Conservation (phyloP, 1,284 basidiomycete genomes). For the Melampsora americana region DNA sequence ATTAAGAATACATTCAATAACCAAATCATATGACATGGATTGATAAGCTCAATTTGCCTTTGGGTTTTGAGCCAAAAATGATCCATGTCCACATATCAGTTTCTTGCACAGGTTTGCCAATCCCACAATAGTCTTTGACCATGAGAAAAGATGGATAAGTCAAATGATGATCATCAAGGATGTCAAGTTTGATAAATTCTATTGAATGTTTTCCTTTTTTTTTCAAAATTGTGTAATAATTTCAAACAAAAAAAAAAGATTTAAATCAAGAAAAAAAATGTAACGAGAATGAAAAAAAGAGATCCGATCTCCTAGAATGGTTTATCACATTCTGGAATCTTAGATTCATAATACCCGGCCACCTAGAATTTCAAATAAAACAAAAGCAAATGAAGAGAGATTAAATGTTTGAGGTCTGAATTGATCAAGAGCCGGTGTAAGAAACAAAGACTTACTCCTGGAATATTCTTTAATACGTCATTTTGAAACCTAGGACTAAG, state of each 20-base stretch:
- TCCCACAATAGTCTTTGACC: too few species aligned
- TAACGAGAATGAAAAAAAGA: not conserved
- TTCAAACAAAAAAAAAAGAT: not conserved
- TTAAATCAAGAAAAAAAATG: not conserved
- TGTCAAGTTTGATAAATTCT: too few species aligned
- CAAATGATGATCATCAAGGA: too few species aligned
- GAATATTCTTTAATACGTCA: not conserved
- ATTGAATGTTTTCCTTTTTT: too few species aligned
- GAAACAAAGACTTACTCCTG: not conserved
- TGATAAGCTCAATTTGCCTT: too few species aligned
- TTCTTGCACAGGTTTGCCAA: too few species aligned
- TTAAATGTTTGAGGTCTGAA: not conserved
- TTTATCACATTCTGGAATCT: not conserved
- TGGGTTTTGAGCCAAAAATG: too few species aligned
- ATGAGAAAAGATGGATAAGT: too few species aligned
- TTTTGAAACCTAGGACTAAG: not conserved
- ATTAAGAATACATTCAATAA: too few species aligned
- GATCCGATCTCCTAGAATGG: not conserved
- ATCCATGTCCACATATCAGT: too few species aligned
- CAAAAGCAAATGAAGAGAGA: not conserved
- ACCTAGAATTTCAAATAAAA: not conserved
- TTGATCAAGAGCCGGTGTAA: not conserved
- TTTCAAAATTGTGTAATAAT: too few species aligned
- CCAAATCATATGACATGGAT: too few species aligned
- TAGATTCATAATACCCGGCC: not conserved